A percentile compares a stretch with the other conserved stretches of the same genome.
Evolutionary conservation across 352 stramenopile species (phyloP).

Genomic region (Globisporangium okanoganense): DNA sequence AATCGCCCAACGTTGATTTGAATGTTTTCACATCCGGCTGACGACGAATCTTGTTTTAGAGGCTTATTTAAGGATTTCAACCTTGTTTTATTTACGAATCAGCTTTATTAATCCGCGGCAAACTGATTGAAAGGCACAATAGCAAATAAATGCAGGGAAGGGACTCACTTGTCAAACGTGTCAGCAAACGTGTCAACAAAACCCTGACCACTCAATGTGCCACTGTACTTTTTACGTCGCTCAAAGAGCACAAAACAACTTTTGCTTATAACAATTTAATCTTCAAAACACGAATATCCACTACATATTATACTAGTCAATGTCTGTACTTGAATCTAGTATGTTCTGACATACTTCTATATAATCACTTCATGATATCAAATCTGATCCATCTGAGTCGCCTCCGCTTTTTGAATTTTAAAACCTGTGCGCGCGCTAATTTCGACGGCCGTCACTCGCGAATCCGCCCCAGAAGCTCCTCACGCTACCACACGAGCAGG

Average conservation of each 20-base stretch:
- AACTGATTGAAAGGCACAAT: too few relatives aligned
- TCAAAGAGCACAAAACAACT: neutral
- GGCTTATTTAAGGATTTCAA: too few relatives aligned
- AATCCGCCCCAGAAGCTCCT: constrained; percentile 9
- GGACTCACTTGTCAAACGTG: too few relatives aligned
- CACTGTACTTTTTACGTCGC: neutral
- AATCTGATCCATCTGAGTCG: neutral
- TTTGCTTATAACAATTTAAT: neutral
- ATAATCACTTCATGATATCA: neutral
- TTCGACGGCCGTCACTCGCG: neutral
- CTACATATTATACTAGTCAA: too few relatives aligned
- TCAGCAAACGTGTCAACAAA: neutral
- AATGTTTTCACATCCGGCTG: too few relatives aligned
- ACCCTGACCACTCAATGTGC: neutral
- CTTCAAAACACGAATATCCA: neutral
- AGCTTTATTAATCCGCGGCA: too few relatives aligned
- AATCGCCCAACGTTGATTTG: too few relatives aligned
- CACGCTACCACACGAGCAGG: neutral
- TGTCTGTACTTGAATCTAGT: neutral
- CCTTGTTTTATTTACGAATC: too few relatives aligned
- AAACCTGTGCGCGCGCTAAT: constrained; percentile 6
- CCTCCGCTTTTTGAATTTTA: constrained; percentile 10
- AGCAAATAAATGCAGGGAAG: too few relatives aligned
- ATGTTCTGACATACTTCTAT: neutral
- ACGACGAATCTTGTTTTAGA: too few relatives aligned